These are phyloP conservation scores for Flaveria floridana DNA, from an alignment of 140 eudicot genomes.

Conservation along the genomic window DNA sequence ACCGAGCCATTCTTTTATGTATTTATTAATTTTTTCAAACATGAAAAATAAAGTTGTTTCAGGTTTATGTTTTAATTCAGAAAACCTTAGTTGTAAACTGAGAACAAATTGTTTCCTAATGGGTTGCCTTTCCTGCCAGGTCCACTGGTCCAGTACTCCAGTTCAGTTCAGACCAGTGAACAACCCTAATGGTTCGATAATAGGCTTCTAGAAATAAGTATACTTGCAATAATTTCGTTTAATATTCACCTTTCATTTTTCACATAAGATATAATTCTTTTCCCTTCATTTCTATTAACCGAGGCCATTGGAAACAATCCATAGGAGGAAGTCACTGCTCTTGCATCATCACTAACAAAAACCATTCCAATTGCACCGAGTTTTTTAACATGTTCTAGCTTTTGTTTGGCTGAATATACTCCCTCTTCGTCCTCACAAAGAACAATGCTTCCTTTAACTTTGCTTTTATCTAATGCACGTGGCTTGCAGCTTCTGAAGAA, in stretches of 20 bases:
- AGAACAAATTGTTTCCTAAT: background rate
- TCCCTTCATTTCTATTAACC: slow-evolving; percentile 43
- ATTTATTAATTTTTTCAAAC: background rate
- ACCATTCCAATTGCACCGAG: slow-evolving; percentile 61
- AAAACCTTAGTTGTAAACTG: background rate
- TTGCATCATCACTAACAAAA: slow-evolving; percentile 41
- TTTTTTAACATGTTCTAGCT: slow-evolving; percentile 18
- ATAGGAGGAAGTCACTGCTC: slow-evolving; percentile 43
- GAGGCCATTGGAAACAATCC: slow-evolving; percentile 46
- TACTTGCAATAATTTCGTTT: background rate
- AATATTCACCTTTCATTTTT: slow-evolving; percentile 48
- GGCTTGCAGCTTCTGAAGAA: slow-evolving; percentile 59
- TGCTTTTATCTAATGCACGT: slow-evolving; percentile 48
- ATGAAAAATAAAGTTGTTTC: no score
- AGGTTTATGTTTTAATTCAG: no score
- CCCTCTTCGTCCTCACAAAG: slow-evolving; percentile 48
- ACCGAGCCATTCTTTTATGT: background rate
- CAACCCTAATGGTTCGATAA: background rate
- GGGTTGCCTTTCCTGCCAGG: background rate
- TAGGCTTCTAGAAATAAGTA: background rate
- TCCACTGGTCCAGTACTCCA: background rate
- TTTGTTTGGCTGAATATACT: slow-evolving; percentile 30
- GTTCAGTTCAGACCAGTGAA: slow-evolving; percentile 12
- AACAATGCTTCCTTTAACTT: slow-evolving; percentile 59
- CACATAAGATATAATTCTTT: slow-evolving; percentile 45